These are phyloP conservation scores for Anacardium occidentale DNA, from an alignment of 345 rosid genomes.

Conservation along the genomic window DNA sequence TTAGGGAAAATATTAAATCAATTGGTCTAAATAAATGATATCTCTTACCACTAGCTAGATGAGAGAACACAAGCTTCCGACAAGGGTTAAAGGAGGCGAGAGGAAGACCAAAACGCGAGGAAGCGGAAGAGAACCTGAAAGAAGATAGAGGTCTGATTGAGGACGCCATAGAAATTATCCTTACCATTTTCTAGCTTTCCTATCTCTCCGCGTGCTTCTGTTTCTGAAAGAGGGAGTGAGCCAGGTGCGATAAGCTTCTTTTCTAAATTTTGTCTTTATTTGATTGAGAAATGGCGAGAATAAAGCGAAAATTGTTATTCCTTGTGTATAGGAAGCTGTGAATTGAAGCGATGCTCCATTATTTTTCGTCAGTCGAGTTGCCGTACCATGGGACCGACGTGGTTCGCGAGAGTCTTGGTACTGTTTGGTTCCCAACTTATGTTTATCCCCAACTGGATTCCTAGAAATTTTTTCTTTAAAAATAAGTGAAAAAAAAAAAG, in stretches of 20 bases:
- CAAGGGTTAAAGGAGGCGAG: conserved; percentile 36
- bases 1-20: background rate
- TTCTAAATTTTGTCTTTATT: background rate
- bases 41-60: conserved; percentile 46
- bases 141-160: conserved; percentile 65
- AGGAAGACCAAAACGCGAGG: conserved; percentile 39
- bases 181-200: conserved; percentile 41
- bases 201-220: background rate
- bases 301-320: background rate
- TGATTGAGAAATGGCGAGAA: background rate
- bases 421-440: background rate
- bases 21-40: too few species aligned
- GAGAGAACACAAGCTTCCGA: conserved; percentile 43
- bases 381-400: background rate
- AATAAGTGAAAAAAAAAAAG: too few species aligned
- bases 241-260: background rate
- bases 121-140: conserved; percentile 35
- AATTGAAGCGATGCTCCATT: background rate
- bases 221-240: background rate
- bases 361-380: background rate
- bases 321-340: background rate
- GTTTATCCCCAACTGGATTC: background rate
- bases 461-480: background rate
- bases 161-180: conserved; percentile 78
- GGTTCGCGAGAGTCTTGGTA: background rate